Conservation (phyloP, 805 yeast species). For the Suhomyces vadensis region DNA sequence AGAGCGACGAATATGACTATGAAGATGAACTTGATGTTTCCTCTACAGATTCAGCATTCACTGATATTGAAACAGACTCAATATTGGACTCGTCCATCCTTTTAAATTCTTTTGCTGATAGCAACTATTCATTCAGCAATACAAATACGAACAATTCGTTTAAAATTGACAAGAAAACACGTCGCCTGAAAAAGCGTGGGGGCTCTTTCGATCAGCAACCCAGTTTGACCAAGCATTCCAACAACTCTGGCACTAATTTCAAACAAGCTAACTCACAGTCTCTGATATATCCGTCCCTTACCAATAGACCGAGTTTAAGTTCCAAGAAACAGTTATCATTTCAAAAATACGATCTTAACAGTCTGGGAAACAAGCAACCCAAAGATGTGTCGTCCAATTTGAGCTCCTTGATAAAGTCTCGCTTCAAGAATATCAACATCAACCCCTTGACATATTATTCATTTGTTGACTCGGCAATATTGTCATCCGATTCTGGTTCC, state of each 20-base stretch:
- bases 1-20: conserved; percentile 17
- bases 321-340: conserved; percentile 13
- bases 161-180: conserved; percentile 14
- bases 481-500: conserved; percentile 11
- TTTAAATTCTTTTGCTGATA: conserved; percentile 22
- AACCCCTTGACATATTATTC: conserved; percentile 48
- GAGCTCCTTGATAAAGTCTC: conserved; percentile 44
- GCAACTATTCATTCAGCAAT: conserved; percentile 17
- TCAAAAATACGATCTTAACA: conserved; percentile 19
- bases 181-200: conserved; percentile 18
- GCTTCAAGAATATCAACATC: conserved; percentile 32
- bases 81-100: conserved; percentile 31
- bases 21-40: conserved; percentile 28
- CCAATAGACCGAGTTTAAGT: background rate
- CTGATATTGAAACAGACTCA: conserved; percentile 44
- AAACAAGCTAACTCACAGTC: conserved; percentile 4
- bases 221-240: conserved; percentile 7
- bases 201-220: conserved; percentile 16
- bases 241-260: conserved; percentile 9
- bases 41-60: conserved; percentile 43
- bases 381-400: conserved; percentile 32
- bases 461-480: conserved; percentile 34
- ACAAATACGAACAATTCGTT: conserved; percentile 12
- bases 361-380: conserved; percentile 4
- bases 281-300: conserved; percentile 2